A percentile compares a stretch with the other conserved stretches of the same genome.
Conservation (phyloP, 495 filamentous ascomycete genomes). For the Penicillium herquei region DNA sequence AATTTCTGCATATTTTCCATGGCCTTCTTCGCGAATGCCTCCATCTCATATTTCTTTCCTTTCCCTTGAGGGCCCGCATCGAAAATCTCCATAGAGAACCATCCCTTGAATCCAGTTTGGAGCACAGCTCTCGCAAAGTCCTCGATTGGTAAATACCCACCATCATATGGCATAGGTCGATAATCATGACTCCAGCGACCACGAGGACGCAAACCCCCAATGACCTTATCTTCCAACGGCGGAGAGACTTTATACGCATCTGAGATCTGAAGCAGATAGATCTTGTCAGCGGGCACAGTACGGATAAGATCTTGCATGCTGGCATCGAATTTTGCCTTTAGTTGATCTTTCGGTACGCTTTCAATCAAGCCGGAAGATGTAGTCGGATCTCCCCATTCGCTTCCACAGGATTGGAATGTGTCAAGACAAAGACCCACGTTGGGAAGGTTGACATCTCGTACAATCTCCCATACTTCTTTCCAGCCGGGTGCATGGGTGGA, state of each 20-base stretch:
- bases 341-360: constrained; percentile 28
- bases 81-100: constrained; percentile 77
- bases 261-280: constrained; percentile 72
- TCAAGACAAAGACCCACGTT: constrained; percentile 80
- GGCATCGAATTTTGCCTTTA: constrained; percentile 48
- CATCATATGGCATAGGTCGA: constrained; percentile 67
- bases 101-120: constrained; percentile 67
- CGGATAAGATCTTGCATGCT: constrained; percentile 54
- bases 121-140: constrained; percentile 66
- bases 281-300: constrained; percentile 66
- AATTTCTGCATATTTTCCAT: constrained; percentile 57
- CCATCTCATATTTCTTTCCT: constrained; percentile 59
- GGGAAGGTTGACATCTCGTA: constrained; percentile 53
- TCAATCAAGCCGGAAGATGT: constrained; percentile 61
- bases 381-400: constrained; percentile 76
- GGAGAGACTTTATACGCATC: constrained; percentile 67
- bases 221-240: constrained; percentile 47
- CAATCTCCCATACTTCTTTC: constrained; percentile 67
- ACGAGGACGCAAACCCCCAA: constrained; percentile 53
- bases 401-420: constrained; percentile 75
- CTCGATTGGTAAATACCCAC: constrained; percentile 70
- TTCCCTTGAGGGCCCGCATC: constrained; percentile 60
- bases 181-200: constrained; percentile 72
- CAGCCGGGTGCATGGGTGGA: constrained; percentile 67
- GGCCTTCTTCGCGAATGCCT: constrained; percentile 56